Percentiles rank a stretch among this genome's conserved stretches.
These are phyloP conservation scores for Leishmania aethiopica DNA, from an alignment of 208 protist genomes.

Conservation along the genomic window DNA sequence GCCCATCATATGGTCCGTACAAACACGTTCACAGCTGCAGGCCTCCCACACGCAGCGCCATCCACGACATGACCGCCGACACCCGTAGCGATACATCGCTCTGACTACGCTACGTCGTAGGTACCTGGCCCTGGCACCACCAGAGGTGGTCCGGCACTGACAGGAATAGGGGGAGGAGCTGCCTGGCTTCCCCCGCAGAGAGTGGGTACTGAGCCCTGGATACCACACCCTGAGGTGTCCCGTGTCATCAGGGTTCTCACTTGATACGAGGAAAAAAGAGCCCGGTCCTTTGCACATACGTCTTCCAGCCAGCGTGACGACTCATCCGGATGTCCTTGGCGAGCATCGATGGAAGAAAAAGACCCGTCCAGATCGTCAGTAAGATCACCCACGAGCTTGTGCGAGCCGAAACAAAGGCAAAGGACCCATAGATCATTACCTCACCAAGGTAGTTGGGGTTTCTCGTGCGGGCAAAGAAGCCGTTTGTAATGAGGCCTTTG, in stretches of 20 bases:
- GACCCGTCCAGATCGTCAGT: constrained; percentile 55
- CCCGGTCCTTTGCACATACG: constrained; percentile 53
- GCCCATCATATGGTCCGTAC: neutral
- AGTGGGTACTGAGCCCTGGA: neutral
- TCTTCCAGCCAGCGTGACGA: constrained; percentile 63
- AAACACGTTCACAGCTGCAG: neutral
- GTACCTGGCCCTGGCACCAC: neutral
- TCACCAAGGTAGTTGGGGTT: constrained; percentile 92
- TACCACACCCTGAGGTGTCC: neutral
- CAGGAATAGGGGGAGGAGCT: neutral
- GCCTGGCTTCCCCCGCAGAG: neutral
- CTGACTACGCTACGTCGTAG: neutral
- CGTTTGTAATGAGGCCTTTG: constrained; percentile 81
- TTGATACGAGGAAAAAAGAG: constrained; percentile 70
- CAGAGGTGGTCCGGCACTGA: neutral
- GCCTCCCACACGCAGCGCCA: neutral
- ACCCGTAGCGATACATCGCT: neutral
- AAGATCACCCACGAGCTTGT: constrained; percentile 62
- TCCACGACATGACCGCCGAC: neutral
- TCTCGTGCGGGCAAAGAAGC: constrained; percentile 77
- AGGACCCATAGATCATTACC: constrained; percentile 88
- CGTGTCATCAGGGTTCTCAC: neutral
- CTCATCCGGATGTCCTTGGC: constrained; percentile 83
- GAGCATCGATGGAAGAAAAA: constrained; percentile 84
- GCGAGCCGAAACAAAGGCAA: constrained; percentile 69